A percentile compares a stretch with the other conserved stretches of the same genome.
phyloP scores from a whole-genome alignment of 768 basidiomycete species.

The Pholiota microspora region DNA sequence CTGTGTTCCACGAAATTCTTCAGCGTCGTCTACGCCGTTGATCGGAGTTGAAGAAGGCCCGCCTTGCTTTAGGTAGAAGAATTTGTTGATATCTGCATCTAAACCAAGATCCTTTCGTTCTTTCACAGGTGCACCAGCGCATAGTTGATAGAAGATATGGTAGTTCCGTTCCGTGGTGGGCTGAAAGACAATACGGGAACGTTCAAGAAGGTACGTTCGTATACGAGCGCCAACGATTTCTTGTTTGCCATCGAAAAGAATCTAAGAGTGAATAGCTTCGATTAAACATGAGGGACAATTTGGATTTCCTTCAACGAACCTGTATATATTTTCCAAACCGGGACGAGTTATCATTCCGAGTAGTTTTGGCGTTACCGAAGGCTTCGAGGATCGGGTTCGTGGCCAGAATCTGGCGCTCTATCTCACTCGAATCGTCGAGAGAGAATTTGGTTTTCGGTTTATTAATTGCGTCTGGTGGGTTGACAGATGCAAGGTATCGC shows the following conservation, averaged over 20 bases:
- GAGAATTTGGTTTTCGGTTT: constrained; percentile 70
- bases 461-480: constrained; percentile 66
- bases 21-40: constrained; percentile 89
- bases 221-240: constrained; percentile 99
- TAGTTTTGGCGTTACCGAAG: constrained; percentile 99
- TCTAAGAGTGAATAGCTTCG: constrained; percentile 54
- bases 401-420: constrained; percentile 95
- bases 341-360: constrained; percentile 98
- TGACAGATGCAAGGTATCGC: constrained; percentile 97
- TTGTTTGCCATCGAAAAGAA: constrained; percentile 93
- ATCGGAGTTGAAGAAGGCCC: constrained; percentile 87
- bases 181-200: constrained; percentile 96
- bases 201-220: constrained; percentile 95
- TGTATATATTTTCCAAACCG: constrained; percentile 99
- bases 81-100: constrained; percentile 81
- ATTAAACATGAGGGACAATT: constrained; percentile 4
- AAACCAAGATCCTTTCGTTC: constrained; percentile 95
- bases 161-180: constrained; percentile 97
- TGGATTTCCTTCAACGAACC: constrained; percentile 42
- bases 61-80: constrained; percentile 91
- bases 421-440: constrained; percentile 87
- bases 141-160: constrained; percentile 99
- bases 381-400: constrained; percentile 99
- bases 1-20: constrained; percentile 93
- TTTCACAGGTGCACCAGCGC: constrained; percentile 91